Evolutionary conservation across 768 basidiomycete genomes (phyloP).

Genomic region (Boletus eberwhitei): DNA sequence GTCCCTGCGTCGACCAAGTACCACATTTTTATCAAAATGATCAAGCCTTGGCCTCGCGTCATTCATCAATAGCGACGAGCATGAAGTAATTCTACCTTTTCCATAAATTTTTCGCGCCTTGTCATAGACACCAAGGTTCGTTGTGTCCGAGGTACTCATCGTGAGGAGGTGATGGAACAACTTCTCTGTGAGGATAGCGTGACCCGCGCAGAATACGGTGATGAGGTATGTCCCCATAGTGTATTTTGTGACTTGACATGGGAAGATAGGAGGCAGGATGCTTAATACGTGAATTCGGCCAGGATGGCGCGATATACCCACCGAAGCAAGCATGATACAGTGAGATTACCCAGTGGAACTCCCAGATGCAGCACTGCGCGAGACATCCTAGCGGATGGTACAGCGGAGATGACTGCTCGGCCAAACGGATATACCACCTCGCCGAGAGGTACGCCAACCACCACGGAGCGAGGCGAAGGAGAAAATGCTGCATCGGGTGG

Average conservation of each 20-base stretch:
- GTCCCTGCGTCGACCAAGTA: conserved; percentile 10
- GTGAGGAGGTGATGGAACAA: conserved; percentile 21
- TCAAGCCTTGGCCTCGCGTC: conserved; percentile 6
- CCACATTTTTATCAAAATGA: conserved; percentile 15
- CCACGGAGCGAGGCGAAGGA: conserved; percentile 22
- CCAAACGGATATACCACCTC: conserved; percentile 21
- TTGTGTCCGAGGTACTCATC: conserved; percentile 1
- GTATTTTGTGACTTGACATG: conserved; percentile 12
- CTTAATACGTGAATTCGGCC: not conserved
- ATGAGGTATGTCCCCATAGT: conserved; percentile 12
- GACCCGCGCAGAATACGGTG: conserved; percentile 18
- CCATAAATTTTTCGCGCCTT: conserved; percentile 11
- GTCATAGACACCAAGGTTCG: conserved; percentile 20
- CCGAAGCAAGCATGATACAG: conserved; percentile 22
- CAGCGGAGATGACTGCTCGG: conserved; percentile 17
- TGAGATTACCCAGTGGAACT: conserved; percentile 21
- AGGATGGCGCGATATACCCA: not conserved
- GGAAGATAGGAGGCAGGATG: not conserved
- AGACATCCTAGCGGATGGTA: conserved; percentile 26
- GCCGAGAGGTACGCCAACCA: conserved; percentile 19
- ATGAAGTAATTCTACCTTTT: conserved; percentile 1
- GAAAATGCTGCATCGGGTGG: conserved; percentile 15
- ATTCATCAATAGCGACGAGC: not conserved
- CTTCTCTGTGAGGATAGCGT: conserved; percentile 15
- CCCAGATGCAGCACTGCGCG: conserved; percentile 24